phyloP scores from a whole-genome alignment of 1,284 basidiomycete species.

The Ustilago esculenta region DNA sequence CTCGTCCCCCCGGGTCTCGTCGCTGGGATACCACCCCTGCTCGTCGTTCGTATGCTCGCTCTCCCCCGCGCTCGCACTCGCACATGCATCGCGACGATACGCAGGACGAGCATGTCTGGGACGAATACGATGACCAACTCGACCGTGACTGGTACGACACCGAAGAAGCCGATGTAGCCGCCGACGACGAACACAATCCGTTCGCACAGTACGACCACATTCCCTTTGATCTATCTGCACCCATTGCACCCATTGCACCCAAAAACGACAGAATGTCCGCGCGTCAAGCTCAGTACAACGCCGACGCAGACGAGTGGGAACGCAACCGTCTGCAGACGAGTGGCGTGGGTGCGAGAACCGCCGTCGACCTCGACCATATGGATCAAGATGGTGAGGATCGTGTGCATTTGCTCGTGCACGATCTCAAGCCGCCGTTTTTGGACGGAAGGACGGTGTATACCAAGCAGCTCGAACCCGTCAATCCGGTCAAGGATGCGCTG shows the following conservation, averaged over 20 bases:
- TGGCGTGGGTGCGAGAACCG: conserved; percentile 82
- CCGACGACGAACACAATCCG: conserved; percentile 90
- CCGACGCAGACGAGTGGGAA: conserved; percentile 98
- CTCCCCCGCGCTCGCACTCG: background rate
- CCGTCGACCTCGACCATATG: conserved; percentile 81
- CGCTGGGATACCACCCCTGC: conserved; percentile 51
- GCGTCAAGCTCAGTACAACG: conserved; percentile 72
- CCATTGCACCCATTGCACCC: conserved; percentile 37
- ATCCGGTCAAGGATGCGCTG: conserved; percentile 91
- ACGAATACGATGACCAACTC: conserved; percentile 51
- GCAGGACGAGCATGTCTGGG: conserved; percentile 44
- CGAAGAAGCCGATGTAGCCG: conserved; percentile 69
- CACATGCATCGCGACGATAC: conserved; percentile 74
- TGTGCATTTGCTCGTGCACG: conserved; percentile 95
- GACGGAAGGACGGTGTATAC: conserved; percentile 96
- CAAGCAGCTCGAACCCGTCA: conserved; percentile 95
- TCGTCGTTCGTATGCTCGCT: conserved; percentile 1
- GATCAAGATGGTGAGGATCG: conserved; percentile 90
- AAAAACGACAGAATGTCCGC: conserved; percentile 64
- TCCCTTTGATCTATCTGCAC: conserved; percentile 68
- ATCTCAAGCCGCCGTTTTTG: conserved; percentile 96
- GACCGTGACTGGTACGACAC: conserved; percentile 64
- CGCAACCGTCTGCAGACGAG: conserved; percentile 95
- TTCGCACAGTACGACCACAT: conserved; percentile 84
- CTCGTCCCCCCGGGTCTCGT: conserved; percentile 30